phyloP scores from a whole-genome alignment of 1,284 basidiomycete species.

The Irpex sp. region DNA sequence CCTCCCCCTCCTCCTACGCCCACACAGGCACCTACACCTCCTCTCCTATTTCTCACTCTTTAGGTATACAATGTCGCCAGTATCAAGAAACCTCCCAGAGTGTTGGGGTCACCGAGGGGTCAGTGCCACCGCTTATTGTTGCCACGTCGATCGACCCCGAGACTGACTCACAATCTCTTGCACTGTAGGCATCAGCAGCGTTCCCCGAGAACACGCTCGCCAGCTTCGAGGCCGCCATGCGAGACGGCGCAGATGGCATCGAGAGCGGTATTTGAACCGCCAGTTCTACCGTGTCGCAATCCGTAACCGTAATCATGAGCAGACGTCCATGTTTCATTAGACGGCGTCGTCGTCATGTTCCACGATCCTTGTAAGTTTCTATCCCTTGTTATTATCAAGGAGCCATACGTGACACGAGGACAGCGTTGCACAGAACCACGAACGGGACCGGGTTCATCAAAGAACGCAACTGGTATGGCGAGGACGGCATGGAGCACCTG shows the following conservation, averaged over 20 bases:
- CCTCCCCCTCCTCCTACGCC: background rate
- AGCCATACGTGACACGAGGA: background rate
- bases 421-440: constrained; percentile 68
- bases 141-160: constrained; percentile 8
- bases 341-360: constrained; percentile 92
- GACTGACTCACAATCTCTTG: constrained; percentile 15
- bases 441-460: constrained; percentile 66
- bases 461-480: constrained; percentile 70
- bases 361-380: constrained; percentile 78
- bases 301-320: constrained; percentile 48
- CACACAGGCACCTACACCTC: background rate
- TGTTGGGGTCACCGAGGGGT: constrained; percentile 97
- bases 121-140: constrained; percentile 31
- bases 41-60: background rate
- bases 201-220: constrained; percentile 92
- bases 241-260: constrained; percentile 92
- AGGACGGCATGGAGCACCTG: constrained; percentile 78
- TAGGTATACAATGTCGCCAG: constrained; percentile 10
- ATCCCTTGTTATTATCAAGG: constrained; percentile 3
- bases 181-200: constrained; percentile 70
- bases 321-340: constrained; percentile 96
- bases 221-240: constrained; percentile 90
- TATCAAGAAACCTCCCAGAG: constrained; percentile 36
- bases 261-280: constrained; percentile 73
- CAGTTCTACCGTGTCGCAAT: constrained; percentile 24